Evolutionary conservation across 306 rosid species (phyloP), one percentile per base, ranked within the genome.

Genomic region (Pterocarpus macrocarpus): DNA sequence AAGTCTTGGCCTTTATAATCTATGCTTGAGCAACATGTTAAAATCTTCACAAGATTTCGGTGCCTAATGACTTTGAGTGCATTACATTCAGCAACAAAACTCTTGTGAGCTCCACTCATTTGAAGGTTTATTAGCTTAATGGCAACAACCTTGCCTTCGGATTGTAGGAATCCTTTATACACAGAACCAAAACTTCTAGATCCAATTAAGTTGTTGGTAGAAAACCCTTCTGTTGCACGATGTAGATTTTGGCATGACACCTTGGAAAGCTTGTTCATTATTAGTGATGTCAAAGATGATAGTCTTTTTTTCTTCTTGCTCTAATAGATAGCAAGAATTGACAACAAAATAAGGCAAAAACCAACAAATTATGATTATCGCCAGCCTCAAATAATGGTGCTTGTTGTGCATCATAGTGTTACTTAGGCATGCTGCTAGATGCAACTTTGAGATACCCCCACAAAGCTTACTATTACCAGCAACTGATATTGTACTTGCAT

Each of bases 41-140:
- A 17, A 53, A 78, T 73, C 61, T 72, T 72, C 2, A 78, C 65
- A 11, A 83, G 80, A 47, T 83, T 78, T 35, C 66, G 64, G 64
- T 83, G 76, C 32, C 80, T n/a, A 7, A 65, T 44, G 39, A 45
- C 34, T 33, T 47, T 45, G 0, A 76, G 2, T 0, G 45, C 80
- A 63, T 63, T 45, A 59, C 53, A 47, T 47, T 47, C 53, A 11
- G 53, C 53, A 47, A 47, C 8, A 13, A 47, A 47, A 10, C 53
- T 76, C n/a, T 76, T 63, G 3, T 63, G 16, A 14, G 44, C 68
- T 34, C 44, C 43, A 2, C 16, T 67, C 34, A 0, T 41, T 3
- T 67, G 53, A 17, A 67, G 52, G 55, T 67, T 41, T 8, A 67
- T 50, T 16, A 67, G 35, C n/a, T 67, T 36, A 64, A 79, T 71